Base-by-base conservation (phyloP, 1,284 basidiomycete species). In the Nidula niveotomentosa region DNA sequence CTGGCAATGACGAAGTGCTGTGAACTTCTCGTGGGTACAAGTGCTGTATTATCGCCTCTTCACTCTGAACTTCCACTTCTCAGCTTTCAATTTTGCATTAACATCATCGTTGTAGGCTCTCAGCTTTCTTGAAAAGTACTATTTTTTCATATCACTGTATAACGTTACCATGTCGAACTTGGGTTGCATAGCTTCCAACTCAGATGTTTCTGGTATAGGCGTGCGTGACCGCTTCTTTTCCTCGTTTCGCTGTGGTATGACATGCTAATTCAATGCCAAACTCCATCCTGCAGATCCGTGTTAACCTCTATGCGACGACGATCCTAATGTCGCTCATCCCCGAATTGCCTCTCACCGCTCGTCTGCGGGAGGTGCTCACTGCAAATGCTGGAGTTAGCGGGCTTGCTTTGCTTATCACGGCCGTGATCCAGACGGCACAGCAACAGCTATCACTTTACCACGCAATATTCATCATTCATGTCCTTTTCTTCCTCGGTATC, bases 391-490 rank as follows among this genome's bases (percentile, higher is more conserved):
- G 55, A n/a, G 54, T 58, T 45, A 53, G 57, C 23, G 57, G 57
- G 1, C 34, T 54, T 13, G 55, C 57, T 1, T 44, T 58, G 15
- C 49, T 58, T 30, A 45, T 58, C 8, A 58, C 57, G 18, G 57
- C 57, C 3, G 52, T 58, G 12, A 47, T 54, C 13, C 50, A 51
- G 37, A 58, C 57, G 18, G 45, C 50, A 17, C 30, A 58, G 45
- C 30, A 53, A 6, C 36, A 54, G 12, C 48, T 58, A 7, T 54
- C 57, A 41, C 45, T 58, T 5, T 58, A 56, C 17, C 57, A 58
- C 52, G 54, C 57, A 6, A 58, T 58, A 35, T 58, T 58, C 47
- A 54, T 58, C 36, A 48, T 58, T 39, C 57, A 58, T 45, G 53
- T 56, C 46, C 44, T 58, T 12, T 54, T 52, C 41, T 58, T 58